These are phyloP conservation scores for Botrytis paeoniae DNA, from an alignment of 2,329 filamentous ascomycete genomes.

Conservation along the genomic window DNA sequence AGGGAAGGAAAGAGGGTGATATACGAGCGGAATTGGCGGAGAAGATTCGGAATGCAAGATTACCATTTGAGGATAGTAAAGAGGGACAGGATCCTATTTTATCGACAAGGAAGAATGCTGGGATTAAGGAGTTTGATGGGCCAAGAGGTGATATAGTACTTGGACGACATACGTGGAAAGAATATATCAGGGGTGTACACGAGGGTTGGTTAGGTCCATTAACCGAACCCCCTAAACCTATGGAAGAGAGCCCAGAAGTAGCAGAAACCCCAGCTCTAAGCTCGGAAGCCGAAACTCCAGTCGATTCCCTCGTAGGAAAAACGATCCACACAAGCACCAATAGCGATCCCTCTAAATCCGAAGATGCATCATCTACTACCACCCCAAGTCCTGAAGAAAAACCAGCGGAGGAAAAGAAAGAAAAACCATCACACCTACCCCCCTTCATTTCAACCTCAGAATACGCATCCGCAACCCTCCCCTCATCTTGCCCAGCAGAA, in stretches of 20 bases:
- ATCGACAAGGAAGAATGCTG: constrained; percentile 61
- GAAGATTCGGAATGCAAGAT: constrained; percentile 70
- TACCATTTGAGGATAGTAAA: constrained; percentile 39
- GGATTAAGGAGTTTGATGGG: constrained; percentile 69
- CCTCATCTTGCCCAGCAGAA: constrained; percentile 62
- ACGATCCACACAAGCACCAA: constrained; percentile 34
- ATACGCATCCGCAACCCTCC: constrained; percentile 65
- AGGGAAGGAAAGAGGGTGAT: constrained; percentile 90
- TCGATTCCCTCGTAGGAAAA: constrained; percentile 32
- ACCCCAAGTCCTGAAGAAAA: constrained; percentile 22
- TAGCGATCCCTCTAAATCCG: constrained; percentile 23
- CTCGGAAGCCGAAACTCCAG: constrained; percentile 11
- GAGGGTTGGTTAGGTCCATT: constrained; percentile 94
- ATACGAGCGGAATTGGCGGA: constrained; percentile 83
- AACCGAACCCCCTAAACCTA: constrained; percentile 52
- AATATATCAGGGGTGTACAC: constrained; percentile 88
- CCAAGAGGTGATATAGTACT: constrained; percentile 82
- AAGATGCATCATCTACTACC: constrained; percentile 20
- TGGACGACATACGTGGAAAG: constrained; percentile 93
- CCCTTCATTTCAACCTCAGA: constrained; percentile 72
- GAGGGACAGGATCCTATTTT: constrained; percentile 59
- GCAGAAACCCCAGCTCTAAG: not conserved
- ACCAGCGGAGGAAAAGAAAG: constrained; percentile 49
- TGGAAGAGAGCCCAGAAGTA: constrained; percentile 25
- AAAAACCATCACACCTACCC: constrained; percentile 59